phyloP scores from a whole-genome alignment of 495 filamentous ascomycete species.

The Aspergillus ostianus region DNA sequence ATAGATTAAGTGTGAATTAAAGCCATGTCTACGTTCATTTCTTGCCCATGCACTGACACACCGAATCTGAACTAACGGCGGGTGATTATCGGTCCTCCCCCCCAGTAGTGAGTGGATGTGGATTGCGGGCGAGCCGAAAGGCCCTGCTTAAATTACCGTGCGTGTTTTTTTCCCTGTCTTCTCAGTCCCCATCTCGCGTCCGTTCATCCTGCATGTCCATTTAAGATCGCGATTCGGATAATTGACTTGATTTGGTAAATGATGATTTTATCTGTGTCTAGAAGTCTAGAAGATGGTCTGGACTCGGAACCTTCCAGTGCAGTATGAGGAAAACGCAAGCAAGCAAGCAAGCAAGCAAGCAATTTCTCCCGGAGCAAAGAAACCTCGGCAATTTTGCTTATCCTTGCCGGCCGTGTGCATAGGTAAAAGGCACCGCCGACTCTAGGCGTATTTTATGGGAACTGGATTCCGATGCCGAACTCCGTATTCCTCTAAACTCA shows the following conservation, averaged over 20 bases:
- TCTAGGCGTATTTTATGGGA: not conserved
- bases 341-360: not conserved
- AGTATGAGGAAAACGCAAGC: not conserved
- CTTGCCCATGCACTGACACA: constrained; percentile 4
- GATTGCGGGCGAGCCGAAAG: constrained; percentile 2
- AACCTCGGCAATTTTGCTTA: not conserved
- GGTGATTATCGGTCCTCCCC: constrained; percentile 7
- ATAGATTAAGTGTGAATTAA: constrained; percentile 6
- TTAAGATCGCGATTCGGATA: too few species aligned
- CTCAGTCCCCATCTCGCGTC: too few species aligned
- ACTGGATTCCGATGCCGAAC: not conserved
- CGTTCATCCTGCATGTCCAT: too few species aligned
- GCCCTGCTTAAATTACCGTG: constrained; percentile 5
- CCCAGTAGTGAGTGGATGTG: not conserved
- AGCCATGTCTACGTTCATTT: constrained; percentile 5
- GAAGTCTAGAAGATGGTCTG: not conserved
- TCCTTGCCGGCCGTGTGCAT: not conserved
- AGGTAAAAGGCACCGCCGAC: not conserved
- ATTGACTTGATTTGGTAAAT: not conserved
- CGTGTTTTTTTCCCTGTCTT: not conserved
- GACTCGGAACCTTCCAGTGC: not conserved
- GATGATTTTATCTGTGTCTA: not conserved
- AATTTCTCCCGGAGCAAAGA: not conserved
- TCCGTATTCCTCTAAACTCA: too few species aligned
- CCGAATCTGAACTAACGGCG: constrained; percentile 6